A percentile compares a stretch with the other conserved stretches of the same genome.
Evolutionary conservation across 1,139 yeast genomes (phyloP).

Genomic region (Maudiozyma humilis): DNA sequence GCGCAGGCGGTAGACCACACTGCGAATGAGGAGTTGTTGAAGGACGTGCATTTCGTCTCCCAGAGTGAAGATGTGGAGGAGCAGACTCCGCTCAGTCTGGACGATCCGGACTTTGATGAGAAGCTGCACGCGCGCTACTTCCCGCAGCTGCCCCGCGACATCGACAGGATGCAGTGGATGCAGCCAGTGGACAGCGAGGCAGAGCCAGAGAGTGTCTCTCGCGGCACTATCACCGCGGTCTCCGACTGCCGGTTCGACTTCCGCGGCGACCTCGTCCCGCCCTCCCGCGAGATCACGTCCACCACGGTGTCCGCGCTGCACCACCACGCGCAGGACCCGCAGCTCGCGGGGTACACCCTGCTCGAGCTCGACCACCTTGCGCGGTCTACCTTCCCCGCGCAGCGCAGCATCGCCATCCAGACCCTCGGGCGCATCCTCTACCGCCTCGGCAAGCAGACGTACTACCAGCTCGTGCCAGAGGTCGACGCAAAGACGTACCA

Average conservation of each 20-base stretch:
- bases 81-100: conserved; percentile 41
- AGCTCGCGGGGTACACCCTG: conserved; percentile 85
- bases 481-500: conserved; percentile 35
- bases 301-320: conserved; percentile 67
- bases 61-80: conserved; percentile 32
- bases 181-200: conserved; percentile 44
- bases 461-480: conserved; percentile 42
- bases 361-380: conserved; percentile 73
- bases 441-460: conserved; percentile 61
- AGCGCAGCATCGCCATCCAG: conserved; percentile 77
- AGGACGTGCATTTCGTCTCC: conserved; percentile 56
- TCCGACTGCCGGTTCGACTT: conserved; percentile 80
- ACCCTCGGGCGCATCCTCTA: conserved; percentile 81
- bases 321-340: conserved; percentile 85
- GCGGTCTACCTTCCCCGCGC: conserved; percentile 75
- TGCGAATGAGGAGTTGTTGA: conserved; percentile 38
- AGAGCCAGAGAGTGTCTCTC: conserved; percentile 7
- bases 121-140: conserved; percentile 78
- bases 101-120: conserved; percentile 71
- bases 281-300: conserved; percentile 37
- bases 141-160: conserved; percentile 81
- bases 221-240: conserved; percentile 47
- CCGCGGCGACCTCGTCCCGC: conserved; percentile 64
- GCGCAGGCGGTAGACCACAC: conserved; percentile 38
- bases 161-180: conserved; percentile 88